Evolutionary conservation across 169 alveolate species (phyloP).

Genomic region (Cryptosporidium meleagridis): DNA sequence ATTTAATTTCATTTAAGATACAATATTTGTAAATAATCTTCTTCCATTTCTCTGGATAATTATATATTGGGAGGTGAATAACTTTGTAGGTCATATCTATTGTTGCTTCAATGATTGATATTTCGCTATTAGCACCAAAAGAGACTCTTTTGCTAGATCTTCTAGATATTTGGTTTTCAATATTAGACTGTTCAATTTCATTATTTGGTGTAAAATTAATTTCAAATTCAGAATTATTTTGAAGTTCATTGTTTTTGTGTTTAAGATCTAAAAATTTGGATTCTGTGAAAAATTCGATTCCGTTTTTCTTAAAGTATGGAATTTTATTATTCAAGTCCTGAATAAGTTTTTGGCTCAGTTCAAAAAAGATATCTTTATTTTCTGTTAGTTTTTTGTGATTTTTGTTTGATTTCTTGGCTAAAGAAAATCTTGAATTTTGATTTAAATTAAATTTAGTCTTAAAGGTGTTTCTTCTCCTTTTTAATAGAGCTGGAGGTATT

Average conservation of each 20-base stretch:
- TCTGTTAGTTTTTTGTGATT: neutral
- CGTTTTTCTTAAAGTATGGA: slow-evolving; percentile 17
- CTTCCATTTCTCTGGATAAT: slow-evolving; percentile 70
- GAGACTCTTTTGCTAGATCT: slow-evolving; percentile 43
- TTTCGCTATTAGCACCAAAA: slow-evolving; percentile 22
- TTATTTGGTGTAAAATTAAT: neutral
- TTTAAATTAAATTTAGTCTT: neutral
- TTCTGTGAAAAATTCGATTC: slow-evolving; percentile 11
- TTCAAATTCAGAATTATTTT: neutral
- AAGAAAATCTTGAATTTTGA: neutral
- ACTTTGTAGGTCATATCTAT: slow-evolving; percentile 14
- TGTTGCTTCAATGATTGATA: neutral
- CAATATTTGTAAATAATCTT: slow-evolving; percentile 72
- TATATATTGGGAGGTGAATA: slow-evolving; percentile 13
- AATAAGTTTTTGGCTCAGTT: slow-evolving; percentile 15
- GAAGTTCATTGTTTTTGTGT: neutral
- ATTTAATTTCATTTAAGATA: slow-evolving; percentile 28
- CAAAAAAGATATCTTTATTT: neutral
- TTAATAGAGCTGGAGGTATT: neutral
- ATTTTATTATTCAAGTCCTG: neutral
- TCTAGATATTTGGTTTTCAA: neutral
- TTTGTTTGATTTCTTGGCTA: neutral
- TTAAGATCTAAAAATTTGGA: neutral
- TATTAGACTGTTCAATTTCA: neutral
- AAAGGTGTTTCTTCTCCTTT: neutral